These are phyloP conservation scores for Colletotrichum abscissum DNA, from an alignment of 2,329 filamentous ascomycete species.

Conservation along the genomic window DNA sequence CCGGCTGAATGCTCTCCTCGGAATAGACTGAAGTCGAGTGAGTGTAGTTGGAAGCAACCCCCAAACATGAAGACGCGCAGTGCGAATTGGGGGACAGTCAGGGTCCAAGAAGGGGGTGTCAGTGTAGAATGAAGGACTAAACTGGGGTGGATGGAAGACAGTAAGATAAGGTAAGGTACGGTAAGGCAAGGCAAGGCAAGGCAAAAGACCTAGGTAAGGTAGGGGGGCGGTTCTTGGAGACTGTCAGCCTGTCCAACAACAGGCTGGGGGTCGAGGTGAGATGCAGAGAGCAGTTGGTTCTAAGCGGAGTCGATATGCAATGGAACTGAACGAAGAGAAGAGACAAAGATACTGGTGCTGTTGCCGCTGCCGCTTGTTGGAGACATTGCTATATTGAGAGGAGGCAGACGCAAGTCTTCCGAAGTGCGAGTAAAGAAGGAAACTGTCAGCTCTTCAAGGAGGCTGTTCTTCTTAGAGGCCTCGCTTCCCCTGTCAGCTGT, in stretches of 20 bases:
- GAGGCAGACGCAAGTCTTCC: slow-evolving; percentile 35
- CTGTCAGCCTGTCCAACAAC: slow-evolving; percentile 51
- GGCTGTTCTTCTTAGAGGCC: slow-evolving; percentile 40
- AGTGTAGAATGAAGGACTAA: slow-evolving; percentile 27
- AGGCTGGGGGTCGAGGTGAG: slow-evolving; percentile 40
- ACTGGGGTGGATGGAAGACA: slow-evolving; percentile 26
- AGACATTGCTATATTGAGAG: slow-evolving; percentile 56
- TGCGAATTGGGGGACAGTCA: slow-evolving; percentile 34
- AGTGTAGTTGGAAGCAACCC: slow-evolving; percentile 46
- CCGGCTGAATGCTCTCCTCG: slow-evolving; percentile 49
- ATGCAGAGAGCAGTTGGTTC: slow-evolving; percentile 41
- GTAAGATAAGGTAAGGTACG: slow-evolving; percentile 22
- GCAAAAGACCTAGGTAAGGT: neutral
- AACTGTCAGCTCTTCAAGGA: slow-evolving; percentile 37
- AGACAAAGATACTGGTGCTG: slow-evolving; percentile 43
- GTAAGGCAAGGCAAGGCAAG: slow-evolving; percentile 25
- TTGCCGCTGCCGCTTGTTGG: slow-evolving; percentile 41
- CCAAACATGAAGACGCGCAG: slow-evolving; percentile 41
- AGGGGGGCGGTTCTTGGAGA: slow-evolving; percentile 20
- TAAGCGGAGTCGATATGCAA: slow-evolving; percentile 48
- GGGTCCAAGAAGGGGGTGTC: slow-evolving; percentile 37
- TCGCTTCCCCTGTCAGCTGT: slow-evolving; percentile 42
- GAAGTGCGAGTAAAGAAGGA: slow-evolving; percentile 42
- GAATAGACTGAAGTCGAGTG: slow-evolving; percentile 45
- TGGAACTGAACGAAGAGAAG: slow-evolving; percentile 49